Evolutionary conservation across 164 flowering plant species (phyloP), one percentile per base, ranked within the genome.

Genomic region (Vitis riparia): DNA sequence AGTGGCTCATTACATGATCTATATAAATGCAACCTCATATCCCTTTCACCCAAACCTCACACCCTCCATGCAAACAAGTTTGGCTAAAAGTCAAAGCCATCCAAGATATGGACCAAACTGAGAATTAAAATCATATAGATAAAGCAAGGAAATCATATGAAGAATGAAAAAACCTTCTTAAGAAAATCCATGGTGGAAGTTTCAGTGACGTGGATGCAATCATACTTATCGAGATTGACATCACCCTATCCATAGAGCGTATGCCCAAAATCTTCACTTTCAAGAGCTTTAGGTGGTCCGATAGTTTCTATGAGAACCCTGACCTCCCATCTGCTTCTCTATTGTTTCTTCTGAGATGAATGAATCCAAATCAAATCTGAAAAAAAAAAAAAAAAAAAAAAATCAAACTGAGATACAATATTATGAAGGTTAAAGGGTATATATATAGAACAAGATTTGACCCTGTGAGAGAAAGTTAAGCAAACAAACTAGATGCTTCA

Each of bases 241-340:
- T 95, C 99, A 19, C 99, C 99, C 98, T 98, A 95, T 7, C 99
- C 98, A 72, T 95, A 97, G 80, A 95, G 79, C 64, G 91, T 98
- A 91, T 0, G 1, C 85, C 99, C 0, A 95, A 17, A 8, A 72
- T 75, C 83, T 95, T 95, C 1, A 88, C 97, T 83, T 93, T 95
- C 1, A 96, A 92, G 5, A 95, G 81, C 85, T 86, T 93, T 2
- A 97, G 92, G 62, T 95, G 97, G 79, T 91, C 97, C 47, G 78
- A 84, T 80, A 95, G 71, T 75, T 89, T 91, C 89, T 89, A 95
- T 60, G 89, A 82, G 67, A 76, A 73, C 9, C 78, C 94, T 19
- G 94, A 66, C 80, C 83, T 86, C 11, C 88, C 91, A 89, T 93
- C 70, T 67, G 67, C 44, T 5, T 48, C 19, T 37, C 17, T 56